Evolutionary conservation across 2,329 filamentous ascomycete species (phyloP).

Genomic region (Myriosclerotinia duriaeana): DNA sequence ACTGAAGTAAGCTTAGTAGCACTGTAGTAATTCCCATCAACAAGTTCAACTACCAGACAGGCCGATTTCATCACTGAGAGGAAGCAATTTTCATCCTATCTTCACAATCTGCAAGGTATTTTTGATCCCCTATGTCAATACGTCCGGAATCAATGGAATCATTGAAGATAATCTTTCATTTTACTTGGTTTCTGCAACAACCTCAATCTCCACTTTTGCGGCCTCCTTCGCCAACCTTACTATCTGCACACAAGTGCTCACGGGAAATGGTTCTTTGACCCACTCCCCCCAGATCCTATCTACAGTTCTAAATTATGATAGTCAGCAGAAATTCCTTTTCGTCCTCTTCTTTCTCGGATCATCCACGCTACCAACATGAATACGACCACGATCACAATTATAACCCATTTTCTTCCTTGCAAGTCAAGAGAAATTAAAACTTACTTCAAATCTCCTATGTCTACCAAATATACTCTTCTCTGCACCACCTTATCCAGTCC

Average conservation of each 20-base stretch:
- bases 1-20: conserved; percentile 8
- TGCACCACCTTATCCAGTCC: conserved; percentile 16
- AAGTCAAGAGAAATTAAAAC: background rate
- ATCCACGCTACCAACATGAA: background rate
- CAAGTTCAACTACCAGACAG: background rate
- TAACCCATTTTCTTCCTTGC: background rate
- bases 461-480: conserved; percentile 18
- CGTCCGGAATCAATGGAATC: too few relatives aligned
- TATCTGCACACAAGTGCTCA: conserved; percentile 20
- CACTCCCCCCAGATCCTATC: conserved; percentile 22
- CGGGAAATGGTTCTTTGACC: conserved; percentile 20
- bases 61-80: background rate
- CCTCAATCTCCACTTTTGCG: conserved; percentile 20
- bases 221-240: conserved; percentile 19
- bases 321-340: background rate
- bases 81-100: background rate
- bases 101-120: background rate
- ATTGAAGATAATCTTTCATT: background rate
- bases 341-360: background rate
- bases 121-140: background rate
- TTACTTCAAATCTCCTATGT: conserved; percentile 21
- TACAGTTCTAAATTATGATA: background rate
- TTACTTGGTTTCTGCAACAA: conserved; percentile 22
- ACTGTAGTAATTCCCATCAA: background rate
- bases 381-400: background rate